phyloP scores from a whole-genome alignment of 441 rosid genomes.

The Pelargonium myrrhifolium region DNA sequence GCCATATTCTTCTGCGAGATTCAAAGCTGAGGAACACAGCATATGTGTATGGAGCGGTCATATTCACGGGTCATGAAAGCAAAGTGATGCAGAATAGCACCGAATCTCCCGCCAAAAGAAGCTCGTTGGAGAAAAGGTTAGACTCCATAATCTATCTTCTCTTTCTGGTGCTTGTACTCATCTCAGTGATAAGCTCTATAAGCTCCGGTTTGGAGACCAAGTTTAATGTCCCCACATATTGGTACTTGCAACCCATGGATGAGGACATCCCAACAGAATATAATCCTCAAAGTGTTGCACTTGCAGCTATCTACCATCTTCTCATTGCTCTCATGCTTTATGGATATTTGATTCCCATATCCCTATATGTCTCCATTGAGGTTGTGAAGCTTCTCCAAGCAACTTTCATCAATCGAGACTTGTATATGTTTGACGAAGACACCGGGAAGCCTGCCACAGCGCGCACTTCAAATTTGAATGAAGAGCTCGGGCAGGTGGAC shows the following conservation, averaged over 20 bases:
- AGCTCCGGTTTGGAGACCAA: constrained; percentile 66
- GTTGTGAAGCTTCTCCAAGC: constrained; percentile 91
- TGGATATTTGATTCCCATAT: constrained; percentile 87
- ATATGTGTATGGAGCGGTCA: constrained; percentile 67
- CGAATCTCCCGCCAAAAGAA: constrained; percentile 87
- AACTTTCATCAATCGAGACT: constrained; percentile 74
- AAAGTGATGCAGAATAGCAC: constrained; percentile 92
- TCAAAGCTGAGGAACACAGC: constrained; percentile 92
- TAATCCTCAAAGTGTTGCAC: constrained; percentile 48
- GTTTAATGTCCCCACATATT: constrained; percentile 45
- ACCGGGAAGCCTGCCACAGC: constrained; percentile 85
- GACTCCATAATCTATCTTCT: constrained; percentile 69
- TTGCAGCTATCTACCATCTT: constrained; percentile 58
- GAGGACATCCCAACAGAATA: constrained; percentile 52
- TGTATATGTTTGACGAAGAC: constrained; percentile 78
- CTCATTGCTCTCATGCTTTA: constrained; percentile 80
- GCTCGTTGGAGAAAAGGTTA: constrained; percentile 78
- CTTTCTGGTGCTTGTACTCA: constrained; percentile 50
- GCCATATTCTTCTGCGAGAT: constrained; percentile 85
- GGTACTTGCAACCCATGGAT: constrained; percentile 75
- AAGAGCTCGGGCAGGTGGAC: constrained; percentile 98
- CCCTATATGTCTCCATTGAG: constrained; percentile 90
- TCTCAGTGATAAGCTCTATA: constrained; percentile 61
- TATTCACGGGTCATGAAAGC: constrained; percentile 86
- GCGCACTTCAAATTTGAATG: constrained; percentile 95